Conservation (phyloP, 768 basidiomycete species). For the Termitomyces sp. region DNA sequence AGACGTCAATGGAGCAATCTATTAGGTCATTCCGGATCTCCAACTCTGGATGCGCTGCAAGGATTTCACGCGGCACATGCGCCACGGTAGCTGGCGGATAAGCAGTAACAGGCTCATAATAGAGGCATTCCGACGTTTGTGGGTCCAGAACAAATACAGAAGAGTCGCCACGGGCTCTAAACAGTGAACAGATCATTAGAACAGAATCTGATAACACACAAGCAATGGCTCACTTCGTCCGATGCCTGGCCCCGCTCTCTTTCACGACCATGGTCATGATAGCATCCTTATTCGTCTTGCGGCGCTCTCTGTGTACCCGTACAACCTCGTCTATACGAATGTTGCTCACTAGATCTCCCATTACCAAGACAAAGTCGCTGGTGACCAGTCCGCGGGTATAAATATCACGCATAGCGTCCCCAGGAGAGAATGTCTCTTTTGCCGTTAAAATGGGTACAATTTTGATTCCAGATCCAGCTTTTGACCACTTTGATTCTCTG, state of each 20-base stretch:
- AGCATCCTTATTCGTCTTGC: constrained; percentile 84
- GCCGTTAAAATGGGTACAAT: constrained; percentile 84
- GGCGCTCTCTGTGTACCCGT: constrained; percentile 79
- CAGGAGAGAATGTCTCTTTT: constrained; percentile 82
- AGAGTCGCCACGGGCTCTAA: constrained; percentile 66
- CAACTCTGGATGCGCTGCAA: constrained; percentile 68
- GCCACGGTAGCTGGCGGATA: constrained; percentile 59
- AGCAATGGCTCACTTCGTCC: constrained; percentile 54
- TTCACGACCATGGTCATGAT: constrained; percentile 97
- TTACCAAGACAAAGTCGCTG: constrained; percentile 86
- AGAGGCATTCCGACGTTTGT: constrained; percentile 72
- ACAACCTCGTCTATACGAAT: constrained; percentile 88
- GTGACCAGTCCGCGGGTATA: constrained; percentile 90
- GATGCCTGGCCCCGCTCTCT: constrained; percentile 64
- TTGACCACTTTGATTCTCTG: constrained; percentile 80
- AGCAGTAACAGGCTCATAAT: constrained; percentile 74
- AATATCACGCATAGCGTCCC: constrained; percentile 91
- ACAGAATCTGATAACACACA: background rate
- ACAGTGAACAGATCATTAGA: background rate
- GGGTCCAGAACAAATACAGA: constrained; percentile 76
- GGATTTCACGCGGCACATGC: constrained; percentile 72
- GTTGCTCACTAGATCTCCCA: constrained; percentile 91
- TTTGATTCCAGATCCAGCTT: constrained; percentile 70
- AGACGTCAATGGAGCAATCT: constrained; percentile 88
- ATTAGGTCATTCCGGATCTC: constrained; percentile 87